phyloP scores from a whole-genome alignment of 2,329 filamentous ascomycete species.

The Pseudogymnoascus sp. region DNA sequence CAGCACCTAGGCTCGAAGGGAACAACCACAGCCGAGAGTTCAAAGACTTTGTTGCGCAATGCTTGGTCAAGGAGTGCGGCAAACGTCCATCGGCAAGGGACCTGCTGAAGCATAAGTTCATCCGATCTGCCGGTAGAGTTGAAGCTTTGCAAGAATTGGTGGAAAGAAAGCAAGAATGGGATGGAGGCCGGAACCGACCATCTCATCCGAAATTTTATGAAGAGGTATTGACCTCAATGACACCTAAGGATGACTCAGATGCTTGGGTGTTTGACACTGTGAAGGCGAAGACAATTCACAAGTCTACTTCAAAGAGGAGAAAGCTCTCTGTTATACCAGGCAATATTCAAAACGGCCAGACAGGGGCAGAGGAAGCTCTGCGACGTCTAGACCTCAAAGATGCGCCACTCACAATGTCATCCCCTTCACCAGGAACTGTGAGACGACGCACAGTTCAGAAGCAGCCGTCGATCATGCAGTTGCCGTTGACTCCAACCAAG shows the following conservation, averaged over 20 bases:
- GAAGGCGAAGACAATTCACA: constrained; percentile 55
- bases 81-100: constrained; percentile 77
- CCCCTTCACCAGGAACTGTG: constrained; percentile 46
- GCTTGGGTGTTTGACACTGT: constrained; percentile 96
- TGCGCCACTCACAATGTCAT: constrained; percentile 47
- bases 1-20: constrained; percentile 76
- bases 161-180: constrained; percentile 71
- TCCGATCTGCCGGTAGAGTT: constrained; percentile 76
- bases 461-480: constrained; percentile 30
- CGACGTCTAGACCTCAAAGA: constrained; percentile 54
- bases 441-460: constrained; percentile 46
- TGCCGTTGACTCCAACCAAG: constrained; percentile 23
- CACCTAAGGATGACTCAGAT: constrained; percentile 60
- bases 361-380: constrained; percentile 46
- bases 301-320: constrained; percentile 44
- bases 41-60: constrained; percentile 86
- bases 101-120: constrained; percentile 79
- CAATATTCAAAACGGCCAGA: constrained; percentile 26
- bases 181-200: constrained; percentile 61
- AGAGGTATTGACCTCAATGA: constrained; percentile 73
- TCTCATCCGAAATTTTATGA: constrained; percentile 81
- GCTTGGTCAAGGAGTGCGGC: constrained; percentile 86
- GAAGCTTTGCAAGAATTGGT: constrained; percentile 85
- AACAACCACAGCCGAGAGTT: constrained; percentile 76
- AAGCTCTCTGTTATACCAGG: constrained; percentile 49